Evolutionary conservation across 305 asterid genomes (phyloP).

Genomic region (Ilex paraguariensis): DNA sequence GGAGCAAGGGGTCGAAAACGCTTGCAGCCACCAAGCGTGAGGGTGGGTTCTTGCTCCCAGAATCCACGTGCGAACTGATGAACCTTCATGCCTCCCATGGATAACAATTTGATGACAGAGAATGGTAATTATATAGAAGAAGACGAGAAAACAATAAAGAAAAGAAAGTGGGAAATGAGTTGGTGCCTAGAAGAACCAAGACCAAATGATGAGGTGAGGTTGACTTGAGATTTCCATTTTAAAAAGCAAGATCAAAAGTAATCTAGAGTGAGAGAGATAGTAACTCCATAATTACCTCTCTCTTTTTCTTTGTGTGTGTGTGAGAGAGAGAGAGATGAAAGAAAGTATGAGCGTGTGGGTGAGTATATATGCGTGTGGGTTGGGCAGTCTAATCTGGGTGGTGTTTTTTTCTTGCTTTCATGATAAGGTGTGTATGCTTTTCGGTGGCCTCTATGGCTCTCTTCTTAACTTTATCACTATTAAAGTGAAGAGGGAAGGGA

Average conservation of each 20-base stretch:
- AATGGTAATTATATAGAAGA: constrained; percentile 53
- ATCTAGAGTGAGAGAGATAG: constrained; percentile 3
- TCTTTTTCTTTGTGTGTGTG: no score
- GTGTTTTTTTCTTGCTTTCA: constrained; percentile 32
- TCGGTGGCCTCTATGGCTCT: constrained; percentile 66
- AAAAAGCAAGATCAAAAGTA: constrained; percentile 31
- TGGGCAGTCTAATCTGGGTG: constrained; percentile 22
- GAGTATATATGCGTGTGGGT: constrained; percentile 10
- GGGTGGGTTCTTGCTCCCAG: constrained; percentile 73
- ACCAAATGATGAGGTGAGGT: constrained; percentile 99
- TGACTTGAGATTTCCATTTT: constrained; percentile 72
- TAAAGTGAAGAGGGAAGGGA: no score
- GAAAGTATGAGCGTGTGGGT: constrained; percentile 32
- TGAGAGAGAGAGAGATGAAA: not conserved
- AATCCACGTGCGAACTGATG: constrained; percentile 73
- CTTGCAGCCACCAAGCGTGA: constrained; percentile 76
- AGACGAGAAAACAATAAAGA: not conserved
- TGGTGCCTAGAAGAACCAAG: constrained; percentile 57
- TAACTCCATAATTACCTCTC: no score
- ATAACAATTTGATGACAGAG: constrained; percentile 29
- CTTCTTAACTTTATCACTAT: constrained; percentile 8
- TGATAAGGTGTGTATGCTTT: constrained; percentile 74
- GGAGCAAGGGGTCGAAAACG: constrained; percentile 85
- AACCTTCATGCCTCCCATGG: constrained; percentile 73
- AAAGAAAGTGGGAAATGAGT: constrained; percentile 37